Conservation (phyloP, 169 alveolate genomes). For the Plasmodium yoelii region DNA sequence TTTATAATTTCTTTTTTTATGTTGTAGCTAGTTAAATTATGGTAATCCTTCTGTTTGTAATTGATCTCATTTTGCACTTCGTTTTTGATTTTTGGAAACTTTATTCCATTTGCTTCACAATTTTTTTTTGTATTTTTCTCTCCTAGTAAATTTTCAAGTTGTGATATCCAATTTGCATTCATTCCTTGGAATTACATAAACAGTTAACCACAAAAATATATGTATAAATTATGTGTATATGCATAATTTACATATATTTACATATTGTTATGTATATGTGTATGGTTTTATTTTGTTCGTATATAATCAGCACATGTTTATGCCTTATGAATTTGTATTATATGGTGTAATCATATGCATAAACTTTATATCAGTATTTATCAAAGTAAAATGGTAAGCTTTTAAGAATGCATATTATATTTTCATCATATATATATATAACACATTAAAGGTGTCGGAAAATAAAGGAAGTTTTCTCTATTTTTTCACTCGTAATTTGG, state of each 20-base stretch:
- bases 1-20: constrained; percentile 12
- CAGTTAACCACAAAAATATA: neutral
- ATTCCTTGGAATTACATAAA: neutral
- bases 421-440: too few relatives aligned
- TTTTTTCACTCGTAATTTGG: too few relatives aligned
- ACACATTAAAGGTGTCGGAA: too few relatives aligned
- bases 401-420: too few relatives aligned
- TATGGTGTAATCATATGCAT: too few relatives aligned
- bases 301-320: too few relatives aligned
- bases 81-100: neutral
- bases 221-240: neutral
- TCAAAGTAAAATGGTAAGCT: too few relatives aligned
- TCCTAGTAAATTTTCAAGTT: constrained; percentile 22
- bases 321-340: too few relatives aligned
- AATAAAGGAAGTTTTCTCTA: too few relatives aligned
- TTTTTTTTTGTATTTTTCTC: neutral
- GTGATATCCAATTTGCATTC: constrained; percentile 42
- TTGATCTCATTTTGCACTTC: neutral
- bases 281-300: too few relatives aligned
- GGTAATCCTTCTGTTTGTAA: neutral
- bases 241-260: neutral
- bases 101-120: constrained; percentile 1
- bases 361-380: too few relatives aligned
- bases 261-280: too few relatives aligned
- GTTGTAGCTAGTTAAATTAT: neutral